Evolutionary conservation across 768 basidiomycete genomes (phyloP).

Genomic region (Lentinula sp.): DNA sequence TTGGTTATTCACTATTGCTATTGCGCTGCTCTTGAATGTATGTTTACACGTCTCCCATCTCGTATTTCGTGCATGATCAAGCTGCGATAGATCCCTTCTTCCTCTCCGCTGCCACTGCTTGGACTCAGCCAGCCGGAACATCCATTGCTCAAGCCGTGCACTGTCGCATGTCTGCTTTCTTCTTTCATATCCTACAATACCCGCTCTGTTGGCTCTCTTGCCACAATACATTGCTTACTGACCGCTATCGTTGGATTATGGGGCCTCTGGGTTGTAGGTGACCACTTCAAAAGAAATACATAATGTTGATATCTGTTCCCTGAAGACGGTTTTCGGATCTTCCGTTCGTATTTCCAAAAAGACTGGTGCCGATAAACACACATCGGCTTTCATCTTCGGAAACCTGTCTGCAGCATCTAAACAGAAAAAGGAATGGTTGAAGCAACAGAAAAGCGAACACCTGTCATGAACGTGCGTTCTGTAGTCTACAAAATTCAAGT

Average conservation of each 20-base stretch:
- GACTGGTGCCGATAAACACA: conserved; percentile 79
- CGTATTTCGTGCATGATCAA: neutral
- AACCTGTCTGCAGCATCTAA: conserved; percentile 63
- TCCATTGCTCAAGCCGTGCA: conserved; percentile 60
- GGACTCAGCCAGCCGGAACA: conserved; percentile 30
- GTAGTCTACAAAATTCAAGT: neutral
- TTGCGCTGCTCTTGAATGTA: conserved; percentile 58
- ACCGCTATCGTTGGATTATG: conserved; percentile 51
- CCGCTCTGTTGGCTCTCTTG: conserved; percentile 47
- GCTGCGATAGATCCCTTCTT: conserved; percentile 36
- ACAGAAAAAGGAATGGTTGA: conserved; percentile 55
- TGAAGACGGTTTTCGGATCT: conserved; percentile 56
- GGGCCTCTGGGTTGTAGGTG: conserved; percentile 68
- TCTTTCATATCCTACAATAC: conserved; percentile 67
- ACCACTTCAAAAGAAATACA: neutral
- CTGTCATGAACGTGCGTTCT: conserved; percentile 7
- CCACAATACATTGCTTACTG: conserved; percentile 43
- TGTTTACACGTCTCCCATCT: conserved; percentile 23
- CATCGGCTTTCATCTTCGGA: conserved; percentile 73
- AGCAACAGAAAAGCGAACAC: conserved; percentile 23
- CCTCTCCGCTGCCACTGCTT: conserved; percentile 18
- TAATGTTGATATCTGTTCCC: neutral
- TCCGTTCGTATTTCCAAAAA: conserved; percentile 54
- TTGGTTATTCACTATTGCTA: conserved; percentile 46
- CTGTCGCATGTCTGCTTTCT: conserved; percentile 44